Evolutionary conservation across 768 basidiomycete species (phyloP).

Genomic region (Pulveroboletus sp.): DNA sequence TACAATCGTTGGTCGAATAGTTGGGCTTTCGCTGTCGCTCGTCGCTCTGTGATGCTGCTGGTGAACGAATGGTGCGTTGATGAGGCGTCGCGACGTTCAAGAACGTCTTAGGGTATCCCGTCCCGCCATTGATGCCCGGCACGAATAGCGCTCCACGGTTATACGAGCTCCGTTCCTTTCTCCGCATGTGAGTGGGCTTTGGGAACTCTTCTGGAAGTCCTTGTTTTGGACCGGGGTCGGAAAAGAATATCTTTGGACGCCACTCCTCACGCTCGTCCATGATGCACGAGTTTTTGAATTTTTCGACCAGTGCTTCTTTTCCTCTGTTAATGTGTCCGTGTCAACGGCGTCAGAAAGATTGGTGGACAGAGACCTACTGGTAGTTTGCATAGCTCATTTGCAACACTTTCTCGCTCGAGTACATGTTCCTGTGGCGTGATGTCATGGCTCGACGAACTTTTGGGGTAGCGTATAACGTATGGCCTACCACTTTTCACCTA

Average conservation of each 20-base stretch:
- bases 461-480: background rate
- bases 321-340: slow-evolving; percentile 44
- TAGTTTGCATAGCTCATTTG: slow-evolving; percentile 93
- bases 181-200: slow-evolving; percentile 69
- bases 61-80: slow-evolving; percentile 16
- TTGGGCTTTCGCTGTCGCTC: slow-evolving; percentile 25
- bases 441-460: slow-evolving; percentile 2
- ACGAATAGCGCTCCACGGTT: slow-evolving; percentile 73
- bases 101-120: slow-evolving; percentile 27
- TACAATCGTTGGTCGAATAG: slow-evolving; percentile 6
- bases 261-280: slow-evolving; percentile 84
- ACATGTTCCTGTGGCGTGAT: slow-evolving; percentile 67
- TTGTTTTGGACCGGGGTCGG: slow-evolving; percentile 60
- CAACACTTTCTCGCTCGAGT: slow-evolving; percentile 83
- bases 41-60: slow-evolving; percentile 12
- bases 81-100: slow-evolving; percentile 19
- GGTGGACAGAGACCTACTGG: slow-evolving; percentile 54
- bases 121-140: slow-evolving; percentile 34
- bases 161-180: slow-evolving; percentile 78
- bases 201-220: slow-evolving; percentile 81
- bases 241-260: slow-evolving; percentile 83
- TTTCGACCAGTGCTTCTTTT: slow-evolving; percentile 85
- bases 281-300: slow-evolving; percentile 87
- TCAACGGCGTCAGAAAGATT: slow-evolving; percentile 6
- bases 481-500: slow-evolving; percentile 78